Conservation (phyloP, 192 early-diverging fungal species). For the Coemansia sp. region DNA sequence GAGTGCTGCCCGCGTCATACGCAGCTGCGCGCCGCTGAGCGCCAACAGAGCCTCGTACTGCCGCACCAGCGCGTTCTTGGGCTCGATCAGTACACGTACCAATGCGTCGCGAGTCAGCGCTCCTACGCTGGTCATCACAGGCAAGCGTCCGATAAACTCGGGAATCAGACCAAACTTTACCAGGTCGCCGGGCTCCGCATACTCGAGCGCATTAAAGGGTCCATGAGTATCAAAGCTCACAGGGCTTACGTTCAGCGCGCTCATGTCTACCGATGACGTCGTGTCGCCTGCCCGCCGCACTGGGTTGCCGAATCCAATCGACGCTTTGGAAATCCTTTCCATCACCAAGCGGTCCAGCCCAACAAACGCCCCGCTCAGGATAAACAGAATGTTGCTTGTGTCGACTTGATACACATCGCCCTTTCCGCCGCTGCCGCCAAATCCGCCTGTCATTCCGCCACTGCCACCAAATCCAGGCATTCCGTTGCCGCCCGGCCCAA, state of each 20-base stretch:
- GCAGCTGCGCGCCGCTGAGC: conserved; percentile 64
- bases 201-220: conserved; percentile 60
- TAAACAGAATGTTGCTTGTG: conserved; percentile 89
- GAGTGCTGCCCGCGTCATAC: conserved; percentile 71
- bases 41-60: conserved; percentile 79
- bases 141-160: conserved; percentile 88
- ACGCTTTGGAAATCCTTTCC: conserved; percentile 76
- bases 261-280: conserved; percentile 28
- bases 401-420: conserved; percentile 85
- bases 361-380: conserved; percentile 86
- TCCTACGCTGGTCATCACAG: conserved; percentile 75
- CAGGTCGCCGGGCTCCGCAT: conserved; percentile 73
- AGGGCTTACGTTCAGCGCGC: conserved; percentile 29
- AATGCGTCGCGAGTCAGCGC: conserved; percentile 67
- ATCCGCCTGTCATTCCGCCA: conserved; percentile 2
- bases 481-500: conserved; percentile 28
- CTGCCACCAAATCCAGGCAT: conserved; percentile 17
- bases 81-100: conserved; percentile 74
- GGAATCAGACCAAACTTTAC: conserved; percentile 87
- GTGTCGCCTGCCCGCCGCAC: conserved; percentile 50
- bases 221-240: conserved; percentile 24
- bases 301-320: conserved; percentile 76
- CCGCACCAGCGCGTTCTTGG: conserved; percentile 76
- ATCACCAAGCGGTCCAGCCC: conserved; percentile 79
- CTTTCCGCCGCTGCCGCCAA: conserved; percentile 45